A percentile compares a stretch with the other conserved stretches of the same genome.
Evolutionary conservation across 2,329 filamentous ascomycete species (phyloP).

Genomic region (Eutypella sp.): DNA sequence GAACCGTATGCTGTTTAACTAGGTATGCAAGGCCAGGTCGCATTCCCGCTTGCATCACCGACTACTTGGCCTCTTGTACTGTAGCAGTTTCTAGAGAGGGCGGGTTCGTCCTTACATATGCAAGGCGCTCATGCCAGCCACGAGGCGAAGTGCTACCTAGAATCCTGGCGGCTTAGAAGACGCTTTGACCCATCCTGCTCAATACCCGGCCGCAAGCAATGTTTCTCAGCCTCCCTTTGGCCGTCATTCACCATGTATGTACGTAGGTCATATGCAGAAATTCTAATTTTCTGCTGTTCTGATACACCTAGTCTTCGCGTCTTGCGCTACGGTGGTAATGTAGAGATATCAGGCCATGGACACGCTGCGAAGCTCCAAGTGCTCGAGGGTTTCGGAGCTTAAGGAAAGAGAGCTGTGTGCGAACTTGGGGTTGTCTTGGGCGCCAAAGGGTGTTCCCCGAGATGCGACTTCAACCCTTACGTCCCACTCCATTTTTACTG

Average conservation of each 20-base stretch:
- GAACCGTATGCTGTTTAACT: too few relatives aligned
- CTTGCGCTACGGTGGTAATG: background rate
- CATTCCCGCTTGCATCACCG: background rate
- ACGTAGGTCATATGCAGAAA: too few relatives aligned
- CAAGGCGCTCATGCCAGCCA: background rate
- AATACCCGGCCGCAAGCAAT: too few relatives aligned
- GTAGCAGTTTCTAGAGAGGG: background rate
- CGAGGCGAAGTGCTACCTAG: background rate
- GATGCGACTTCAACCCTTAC: slow-evolving; percentile 12
- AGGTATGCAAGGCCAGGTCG: background rate
- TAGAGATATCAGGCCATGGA: background rate
- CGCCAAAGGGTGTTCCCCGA: background rate
- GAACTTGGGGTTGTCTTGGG: background rate
- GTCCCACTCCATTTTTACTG: slow-evolving; percentile 10
- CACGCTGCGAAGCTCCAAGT: background rate
- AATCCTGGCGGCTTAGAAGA: background rate
- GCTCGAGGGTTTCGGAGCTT: background rate
- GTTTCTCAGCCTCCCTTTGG: background rate
- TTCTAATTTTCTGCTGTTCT: too few relatives aligned
- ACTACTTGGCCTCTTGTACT: background rate
- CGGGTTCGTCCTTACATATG: background rate
- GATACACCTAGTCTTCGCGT: background rate
- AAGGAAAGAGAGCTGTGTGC: background rate
- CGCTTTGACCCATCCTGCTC: too few relatives aligned
- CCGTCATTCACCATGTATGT: background rate